Base-by-base conservation (phyloP, 2,329 filamentous ascomycete species). In the Beauveria asiatica region DNA sequence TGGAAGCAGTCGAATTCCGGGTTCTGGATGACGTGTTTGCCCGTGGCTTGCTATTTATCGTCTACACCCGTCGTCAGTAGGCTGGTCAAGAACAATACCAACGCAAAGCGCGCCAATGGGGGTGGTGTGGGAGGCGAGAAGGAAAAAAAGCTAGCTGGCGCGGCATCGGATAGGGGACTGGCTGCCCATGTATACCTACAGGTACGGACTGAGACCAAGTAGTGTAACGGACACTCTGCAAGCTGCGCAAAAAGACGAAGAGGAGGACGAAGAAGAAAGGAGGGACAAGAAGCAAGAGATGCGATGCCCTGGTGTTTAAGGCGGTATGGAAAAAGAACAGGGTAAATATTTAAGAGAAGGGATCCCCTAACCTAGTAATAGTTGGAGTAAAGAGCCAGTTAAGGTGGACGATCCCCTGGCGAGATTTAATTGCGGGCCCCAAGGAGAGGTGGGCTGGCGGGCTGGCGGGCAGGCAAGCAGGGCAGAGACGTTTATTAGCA, bases 381-480 rank as follows among this genome's bases (percentile, higher is more conserved):
- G 33, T 37, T 37, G 33, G 13, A 37, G 33, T 37, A 37, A 9
- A 27, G 13, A 41, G 33, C n/a, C 49, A 51, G 56, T 58, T 30
- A 33, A 53, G n/a, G 51, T 41, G 51, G 50, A 60, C 17, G 58
- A 60, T 60, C 58, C 58, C 58, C 58, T 60, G 58, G 33, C 57
- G 25, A 60, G 57, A 59, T 59, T 53, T 48, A 48, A 55, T 55
- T 60, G 44, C 45, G 58, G 58, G 51, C 5, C 58, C 39, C 23
- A 13, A 19, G 17, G 5, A 50, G 46, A n/a, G 16, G 17, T 3
- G 17, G 19, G 37, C 3, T 3, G n/a, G 17, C 6, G 17, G 19
- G 37, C 3, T 3, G n/a, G 27, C 10, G 10, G 39, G 39, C 11
- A 8, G 39, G 39, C 39, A 42, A 42, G 9, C 41, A n/a, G 17